Evolutionary conservation across 2,329 filamentous ascomycete genomes (phyloP).

Genomic region (Tolypocladium ovalisporum): DNA sequence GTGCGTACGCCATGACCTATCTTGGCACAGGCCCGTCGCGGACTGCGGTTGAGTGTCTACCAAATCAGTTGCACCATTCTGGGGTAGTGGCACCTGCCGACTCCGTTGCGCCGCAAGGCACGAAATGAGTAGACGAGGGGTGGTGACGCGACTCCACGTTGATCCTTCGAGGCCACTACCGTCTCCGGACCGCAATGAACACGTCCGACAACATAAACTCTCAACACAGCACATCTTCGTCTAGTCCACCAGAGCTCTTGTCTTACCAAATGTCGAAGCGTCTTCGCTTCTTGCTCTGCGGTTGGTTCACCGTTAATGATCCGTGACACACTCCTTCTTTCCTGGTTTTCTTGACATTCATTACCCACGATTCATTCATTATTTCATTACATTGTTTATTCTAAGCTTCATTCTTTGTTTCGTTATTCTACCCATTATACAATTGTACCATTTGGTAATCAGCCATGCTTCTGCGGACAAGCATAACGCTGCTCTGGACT

Average conservation of each 20-base stretch:
- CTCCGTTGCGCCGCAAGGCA: not conserved
- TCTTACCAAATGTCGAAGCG: not conserved
- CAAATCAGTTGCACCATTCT: not conserved
- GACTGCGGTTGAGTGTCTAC: not conserved
- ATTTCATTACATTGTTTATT: not conserved
- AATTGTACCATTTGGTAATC: not conserved
- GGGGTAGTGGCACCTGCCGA: not conserved
- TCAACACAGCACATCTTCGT: not conserved
- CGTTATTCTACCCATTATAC: not conserved
- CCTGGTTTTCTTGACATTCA: not conserved
- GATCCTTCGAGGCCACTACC: not conserved
- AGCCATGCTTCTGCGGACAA: not conserved
- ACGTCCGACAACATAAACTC: not conserved
- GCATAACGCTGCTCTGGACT: not conserved
- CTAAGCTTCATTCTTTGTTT: too few relatives aligned
- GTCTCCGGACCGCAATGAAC: not conserved
- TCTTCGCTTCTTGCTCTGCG: not conserved
- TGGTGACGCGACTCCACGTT: not conserved
- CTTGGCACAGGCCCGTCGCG: not conserved
- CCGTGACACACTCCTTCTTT: not conserved
- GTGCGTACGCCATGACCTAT: not conserved
- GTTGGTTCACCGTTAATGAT: not conserved
- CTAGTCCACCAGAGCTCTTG: not conserved
- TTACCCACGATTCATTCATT: not conserved
- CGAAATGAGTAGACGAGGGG: not conserved